Evolutionary conservation across 2,329 filamentous ascomycete species (phyloP).

Genomic region (Aspergillus hiratsukae): DNA sequence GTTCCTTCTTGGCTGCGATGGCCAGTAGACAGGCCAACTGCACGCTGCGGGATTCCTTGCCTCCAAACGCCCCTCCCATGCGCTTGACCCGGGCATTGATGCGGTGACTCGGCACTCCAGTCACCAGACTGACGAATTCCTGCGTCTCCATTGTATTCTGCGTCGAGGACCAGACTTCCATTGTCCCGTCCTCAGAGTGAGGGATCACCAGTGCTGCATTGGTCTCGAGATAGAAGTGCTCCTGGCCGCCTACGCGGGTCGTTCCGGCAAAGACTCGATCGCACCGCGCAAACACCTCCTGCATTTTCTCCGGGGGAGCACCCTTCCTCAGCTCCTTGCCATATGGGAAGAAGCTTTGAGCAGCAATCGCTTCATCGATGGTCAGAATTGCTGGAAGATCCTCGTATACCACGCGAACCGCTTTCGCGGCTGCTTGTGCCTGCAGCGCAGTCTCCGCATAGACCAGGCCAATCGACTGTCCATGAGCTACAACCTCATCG

Average conservation of each 20-base stretch:
- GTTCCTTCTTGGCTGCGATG: constrained; percentile 78
- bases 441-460: constrained; percentile 72
- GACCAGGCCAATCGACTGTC: constrained; percentile 87
- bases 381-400: constrained; percentile 84
- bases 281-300: constrained; percentile 45
- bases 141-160: constrained; percentile 96
- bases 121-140: constrained; percentile 77
- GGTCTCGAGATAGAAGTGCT: constrained; percentile 96
- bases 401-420: constrained; percentile 85
- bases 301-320: constrained; percentile 72
- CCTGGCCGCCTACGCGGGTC: constrained; percentile 87
- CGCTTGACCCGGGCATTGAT: constrained; percentile 86
- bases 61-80: constrained; percentile 89
- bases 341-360: too few relatives aligned
- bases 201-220: constrained; percentile 81
- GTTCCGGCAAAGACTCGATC: constrained; percentile 83
- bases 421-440: constrained; percentile 74
- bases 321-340: constrained; percentile 67
- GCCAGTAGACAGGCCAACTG: constrained; percentile 80
- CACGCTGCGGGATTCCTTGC: constrained; percentile 86
- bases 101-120: constrained; percentile 80
- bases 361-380: constrained; percentile 85
- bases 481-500: constrained; percentile 80
- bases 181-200: constrained; percentile 87
- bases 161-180: constrained; percentile 88